Conservation (phyloP, 495 filamentous ascomycete species). For the Lindgomyces ingoldianus region DNA sequence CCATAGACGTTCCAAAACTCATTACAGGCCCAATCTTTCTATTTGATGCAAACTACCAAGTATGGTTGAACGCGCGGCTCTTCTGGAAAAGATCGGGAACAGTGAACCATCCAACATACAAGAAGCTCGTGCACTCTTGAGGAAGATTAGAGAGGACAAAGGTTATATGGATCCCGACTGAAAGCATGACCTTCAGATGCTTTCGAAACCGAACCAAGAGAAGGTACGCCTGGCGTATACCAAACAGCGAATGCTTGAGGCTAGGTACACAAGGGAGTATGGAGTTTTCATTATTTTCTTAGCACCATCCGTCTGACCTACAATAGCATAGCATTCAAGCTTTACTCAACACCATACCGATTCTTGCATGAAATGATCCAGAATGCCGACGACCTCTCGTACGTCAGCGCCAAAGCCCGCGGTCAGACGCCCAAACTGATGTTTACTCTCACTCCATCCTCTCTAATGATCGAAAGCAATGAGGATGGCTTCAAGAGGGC, state of each 20-base stretch:
- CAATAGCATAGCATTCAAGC: constrained; percentile 10
- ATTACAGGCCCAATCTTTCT: too few relatives aligned
- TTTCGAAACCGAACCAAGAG: background rate
- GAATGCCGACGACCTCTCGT: constrained; percentile 24
- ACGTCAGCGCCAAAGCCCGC: background rate
- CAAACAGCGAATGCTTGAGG: constrained; percentile 2
- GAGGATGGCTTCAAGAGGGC: constrained; percentile 48
- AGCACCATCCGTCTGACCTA: background rate
- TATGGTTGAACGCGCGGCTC: background rate
- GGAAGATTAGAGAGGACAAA: constrained; percentile 13
- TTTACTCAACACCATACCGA: constrained; percentile 19
- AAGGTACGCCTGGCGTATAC: too few relatives aligned
- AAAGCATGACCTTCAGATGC: constrained; percentile 3
- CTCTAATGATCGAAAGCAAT: constrained; percentile 47
- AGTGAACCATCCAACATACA: constrained; percentile 3
- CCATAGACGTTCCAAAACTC: too few relatives aligned
- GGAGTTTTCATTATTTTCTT: background rate
- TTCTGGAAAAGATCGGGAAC: constrained; percentile 5
- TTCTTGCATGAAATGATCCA: constrained; percentile 30
- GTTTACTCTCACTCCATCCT: constrained; percentile 36
- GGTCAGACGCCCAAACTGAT: background rate
- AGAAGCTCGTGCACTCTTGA: constrained; percentile 8
- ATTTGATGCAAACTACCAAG: too few relatives aligned
- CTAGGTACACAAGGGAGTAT: constrained; percentile 13
- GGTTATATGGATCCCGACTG: constrained; percentile 10